Base-by-base conservation (phyloP, 306 rosid species). In the Prunus mongolica region DNA sequence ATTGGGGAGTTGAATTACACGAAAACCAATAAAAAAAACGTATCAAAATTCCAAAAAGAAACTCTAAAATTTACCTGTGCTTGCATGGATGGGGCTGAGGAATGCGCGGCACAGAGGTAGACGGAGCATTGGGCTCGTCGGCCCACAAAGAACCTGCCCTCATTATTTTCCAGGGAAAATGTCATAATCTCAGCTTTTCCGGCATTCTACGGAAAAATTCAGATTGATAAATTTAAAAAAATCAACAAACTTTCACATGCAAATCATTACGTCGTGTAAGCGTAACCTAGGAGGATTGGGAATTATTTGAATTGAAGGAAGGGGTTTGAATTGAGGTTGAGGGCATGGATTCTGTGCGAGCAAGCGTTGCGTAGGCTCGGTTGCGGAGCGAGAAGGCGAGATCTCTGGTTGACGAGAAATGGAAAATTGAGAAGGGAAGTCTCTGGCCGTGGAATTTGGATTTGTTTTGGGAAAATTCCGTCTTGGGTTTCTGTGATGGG, bases 111-210 rank as follows among this genome's bases (percentile, higher is more conserved):
- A 69, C 49, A 32, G 87, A 84, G 78, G 84, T 84, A 11, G 82
- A 80, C 7, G 87, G 84, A 71, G 77, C 64, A 68, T 80, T 73
- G 38, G 82, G 71, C 74, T 84, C 84, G 62, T 84, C 87, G 76
- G 75, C 75, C 79, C 76, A 73, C 41, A 68, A 73, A 67, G 84
- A 58, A 65, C 74, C 78, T 80, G 74, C 80, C 84, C 82, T 84
- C 87, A 84, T 84, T n/a, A 65, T 84, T 64, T 75, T 55, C 63
- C 20, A 78, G 68, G 76, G 60, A 74, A 81, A 81, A 71, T 56
- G 80, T 80, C 87, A 84, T 80, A 83, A 46, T 77, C 77, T 57
- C 28, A 41, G 27, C 22, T 49, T 74, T 64, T 47, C 70, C 67
- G 30, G 51, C 87, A 84, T 80, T 30, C 69, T 67, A 54, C 10